Conservation (phyloP, 2,329 filamentous ascomycete species). For the Aspergillus pseudonomiae region DNA sequence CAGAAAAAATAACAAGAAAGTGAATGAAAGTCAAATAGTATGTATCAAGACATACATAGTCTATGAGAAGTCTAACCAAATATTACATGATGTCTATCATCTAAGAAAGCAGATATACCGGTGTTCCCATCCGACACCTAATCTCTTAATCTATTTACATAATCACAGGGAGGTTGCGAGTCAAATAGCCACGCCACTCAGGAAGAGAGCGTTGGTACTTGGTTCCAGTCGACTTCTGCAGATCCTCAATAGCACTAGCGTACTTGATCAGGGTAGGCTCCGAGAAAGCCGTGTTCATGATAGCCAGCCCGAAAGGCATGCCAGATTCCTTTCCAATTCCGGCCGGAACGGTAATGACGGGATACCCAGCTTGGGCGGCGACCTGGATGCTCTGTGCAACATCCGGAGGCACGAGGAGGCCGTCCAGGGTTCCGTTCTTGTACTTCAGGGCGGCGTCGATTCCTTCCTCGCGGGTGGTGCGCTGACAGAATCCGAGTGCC, state of each 20-base stretch:
- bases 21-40: neutral
- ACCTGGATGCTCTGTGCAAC: slow-evolving; percentile 70
- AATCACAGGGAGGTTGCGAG: slow-evolving; percentile 39
- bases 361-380: slow-evolving; percentile 75
- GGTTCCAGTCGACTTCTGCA: slow-evolving; percentile 50
- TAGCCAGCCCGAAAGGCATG: slow-evolving; percentile 64
- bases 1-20: neutral
- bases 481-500: slow-evolving; percentile 64
- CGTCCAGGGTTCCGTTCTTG: slow-evolving; percentile 55
- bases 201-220: slow-evolving; percentile 54
- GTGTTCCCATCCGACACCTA: neutral
- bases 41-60: neutral
- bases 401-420: slow-evolving; percentile 69
- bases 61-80: neutral
- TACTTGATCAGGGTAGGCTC: slow-evolving; percentile 62
- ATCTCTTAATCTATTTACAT: slow-evolving; percentile 14
- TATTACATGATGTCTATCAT: neutral
- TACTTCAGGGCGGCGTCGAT: slow-evolving; percentile 68
- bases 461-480: slow-evolving; percentile 63
- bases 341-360: slow-evolving; percentile 69
- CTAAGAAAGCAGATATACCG: neutral
- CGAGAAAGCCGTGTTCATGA: slow-evolving; percentile 64
- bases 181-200: slow-evolving; percentile 56
- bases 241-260: slow-evolving; percentile 65
- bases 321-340: slow-evolving; percentile 57